Evolutionary conservation across 225 moss, liverwort and hornwort species (phyloP).

Genomic region (Antitrichia curtipendula): DNA sequence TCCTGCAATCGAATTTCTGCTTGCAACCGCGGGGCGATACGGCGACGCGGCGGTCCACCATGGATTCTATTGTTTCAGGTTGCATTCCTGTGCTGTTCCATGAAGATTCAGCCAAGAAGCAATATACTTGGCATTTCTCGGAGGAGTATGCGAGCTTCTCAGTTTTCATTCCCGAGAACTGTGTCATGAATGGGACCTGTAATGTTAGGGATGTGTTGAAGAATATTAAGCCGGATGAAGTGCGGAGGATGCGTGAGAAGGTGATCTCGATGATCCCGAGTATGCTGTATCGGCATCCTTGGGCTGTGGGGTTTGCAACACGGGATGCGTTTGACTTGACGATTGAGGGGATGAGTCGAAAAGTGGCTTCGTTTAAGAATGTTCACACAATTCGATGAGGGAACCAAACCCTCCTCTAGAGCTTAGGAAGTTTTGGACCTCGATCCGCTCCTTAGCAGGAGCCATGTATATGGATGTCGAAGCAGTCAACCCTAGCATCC

Average conservation of each 20-base stretch:
- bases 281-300: constrained; percentile 51
- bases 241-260: constrained; percentile 53
- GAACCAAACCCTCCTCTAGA: neutral
- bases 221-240: constrained; percentile 16
- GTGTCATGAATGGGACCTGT: constrained; percentile 33
- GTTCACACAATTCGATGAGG: neutral
- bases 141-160: constrained; percentile 45
- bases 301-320: constrained; percentile 5
- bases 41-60: constrained; percentile 73
- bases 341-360: constrained; percentile 43
- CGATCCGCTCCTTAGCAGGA: neutral
- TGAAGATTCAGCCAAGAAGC: constrained; percentile 43
- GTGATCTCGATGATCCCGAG: constrained; percentile 60
- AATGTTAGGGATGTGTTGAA: constrained; percentile 38
- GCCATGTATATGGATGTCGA: neutral
- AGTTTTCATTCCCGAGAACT: constrained; percentile 48
- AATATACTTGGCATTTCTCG: constrained; percentile 77
- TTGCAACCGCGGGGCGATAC: constrained; percentile 81
- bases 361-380: constrained; percentile 21
- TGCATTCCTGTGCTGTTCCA: constrained; percentile 80
- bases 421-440: neutral
- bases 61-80: constrained; percentile 75
- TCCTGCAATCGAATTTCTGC: constrained; percentile 56
- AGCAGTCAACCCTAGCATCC: constrained; percentile 8
- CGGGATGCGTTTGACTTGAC: constrained; percentile 72